Evolutionary conservation across 345 rosid genomes (phyloP).

Genomic region (Rhizophora mangle): DNA sequence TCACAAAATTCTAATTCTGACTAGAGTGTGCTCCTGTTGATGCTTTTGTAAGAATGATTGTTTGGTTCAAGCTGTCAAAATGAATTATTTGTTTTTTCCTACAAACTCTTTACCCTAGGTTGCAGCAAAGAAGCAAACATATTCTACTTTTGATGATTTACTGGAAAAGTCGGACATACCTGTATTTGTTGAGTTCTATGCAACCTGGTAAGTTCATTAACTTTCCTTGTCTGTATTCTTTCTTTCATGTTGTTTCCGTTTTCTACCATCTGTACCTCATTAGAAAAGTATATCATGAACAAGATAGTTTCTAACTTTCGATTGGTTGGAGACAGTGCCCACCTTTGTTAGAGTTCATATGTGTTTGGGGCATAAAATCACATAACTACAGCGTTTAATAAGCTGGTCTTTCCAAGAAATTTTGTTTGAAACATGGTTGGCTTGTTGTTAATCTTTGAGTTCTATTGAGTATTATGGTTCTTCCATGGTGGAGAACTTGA

Average conservation of each 20-base stretch:
- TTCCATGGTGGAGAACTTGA: background rate
- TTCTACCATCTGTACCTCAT: background rate
- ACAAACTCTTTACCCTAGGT: slow-evolving; percentile 27
- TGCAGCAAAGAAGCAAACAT: slow-evolving; percentile 76
- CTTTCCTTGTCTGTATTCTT: slow-evolving; percentile 1
- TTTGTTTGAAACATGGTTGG: too few species aligned
- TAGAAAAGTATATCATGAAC: background rate
- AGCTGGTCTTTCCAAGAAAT: too few species aligned
- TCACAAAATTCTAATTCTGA: too few species aligned
- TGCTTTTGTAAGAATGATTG: too few species aligned
- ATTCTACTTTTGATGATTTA: slow-evolving; percentile 64
- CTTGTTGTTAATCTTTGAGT: too few species aligned
- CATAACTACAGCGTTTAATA: too few species aligned
- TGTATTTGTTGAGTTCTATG: slow-evolving; percentile 79
- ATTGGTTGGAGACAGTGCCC: too few species aligned
- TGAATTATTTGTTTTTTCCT: background rate
- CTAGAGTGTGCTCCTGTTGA: too few species aligned
- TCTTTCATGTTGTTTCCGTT: background rate
- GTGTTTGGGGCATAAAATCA: too few species aligned
- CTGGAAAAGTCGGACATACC: slow-evolving; percentile 68
- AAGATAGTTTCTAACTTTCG: background rate
- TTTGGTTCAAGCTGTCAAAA: background rate
- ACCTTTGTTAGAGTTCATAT: too few species aligned
- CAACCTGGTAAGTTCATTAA: slow-evolving; percentile 54
- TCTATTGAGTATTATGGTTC: too few species aligned